A percentile compares a stretch with the other conserved stretches of the same genome.
Conservation (phyloP, 495 filamentous ascomycete species). For the Aspergillus biplanus region DNA sequence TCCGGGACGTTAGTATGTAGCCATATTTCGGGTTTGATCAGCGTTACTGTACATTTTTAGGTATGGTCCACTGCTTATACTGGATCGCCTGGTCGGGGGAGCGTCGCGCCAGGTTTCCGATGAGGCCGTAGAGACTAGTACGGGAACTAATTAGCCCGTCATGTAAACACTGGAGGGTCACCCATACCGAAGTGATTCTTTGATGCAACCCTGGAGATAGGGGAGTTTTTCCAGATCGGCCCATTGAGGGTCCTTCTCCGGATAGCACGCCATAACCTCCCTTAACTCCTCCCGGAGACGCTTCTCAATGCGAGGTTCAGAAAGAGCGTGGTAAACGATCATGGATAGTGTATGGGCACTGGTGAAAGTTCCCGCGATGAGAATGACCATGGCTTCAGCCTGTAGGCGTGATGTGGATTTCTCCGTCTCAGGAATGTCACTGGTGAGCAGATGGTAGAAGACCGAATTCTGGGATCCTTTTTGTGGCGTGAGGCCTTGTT, state of each 20-base stretch:
- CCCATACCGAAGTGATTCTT: constrained; percentile 15
- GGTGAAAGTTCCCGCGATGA: constrained; percentile 9
- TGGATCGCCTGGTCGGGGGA: constrained; percentile 6
- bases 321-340: constrained; percentile 7
- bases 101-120: constrained; percentile 7
- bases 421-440: constrained; percentile 13
- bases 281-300: constrained; percentile 9
- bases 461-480: constrained; percentile 1
- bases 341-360: background rate
- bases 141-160: too few relatives aligned
- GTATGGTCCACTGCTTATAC: constrained; percentile 17
- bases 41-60: background rate
- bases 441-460: constrained; percentile 12
- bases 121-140: constrained; percentile 6
- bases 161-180: too few relatives aligned
- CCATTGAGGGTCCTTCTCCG: constrained; percentile 2
- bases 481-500: background rate
- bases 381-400: constrained; percentile 1
- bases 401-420: background rate
- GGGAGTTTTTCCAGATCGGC: constrained; percentile 15
- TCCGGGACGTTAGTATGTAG: background rate
- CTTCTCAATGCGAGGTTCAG: background rate
- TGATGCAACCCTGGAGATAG: constrained; percentile 8
- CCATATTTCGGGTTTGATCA: background rate
- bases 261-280: constrained; percentile 14